Evolutionary conservation across 352 stramenopile genomes (phyloP).

Genomic region (Phytophthora macrochlamydospora): DNA sequence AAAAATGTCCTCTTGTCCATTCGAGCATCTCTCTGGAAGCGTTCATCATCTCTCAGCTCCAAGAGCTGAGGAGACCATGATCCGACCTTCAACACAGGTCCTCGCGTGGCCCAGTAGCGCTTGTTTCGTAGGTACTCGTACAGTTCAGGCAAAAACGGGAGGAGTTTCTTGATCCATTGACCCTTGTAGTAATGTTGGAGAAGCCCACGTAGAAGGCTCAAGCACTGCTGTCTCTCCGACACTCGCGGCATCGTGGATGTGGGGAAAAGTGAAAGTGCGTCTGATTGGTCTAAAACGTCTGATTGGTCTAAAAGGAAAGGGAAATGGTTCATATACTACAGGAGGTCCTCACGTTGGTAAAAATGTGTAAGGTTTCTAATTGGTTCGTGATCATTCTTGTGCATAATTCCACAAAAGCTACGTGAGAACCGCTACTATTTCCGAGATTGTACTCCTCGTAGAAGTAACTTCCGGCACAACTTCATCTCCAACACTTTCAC

Average conservation of each 20-base stretch:
- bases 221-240: background rate
- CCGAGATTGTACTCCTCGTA: no score
- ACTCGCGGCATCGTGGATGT: background rate
- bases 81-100: background rate
- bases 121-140: background rate
- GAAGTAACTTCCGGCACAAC: no score
- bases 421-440: no score
- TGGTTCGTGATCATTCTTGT: no score
- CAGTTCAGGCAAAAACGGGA: background rate
- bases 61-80: background rate
- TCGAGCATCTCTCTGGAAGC: background rate
- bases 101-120: background rate
- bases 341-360: no score
- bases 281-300: no score
- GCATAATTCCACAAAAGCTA: no score
- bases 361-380: no score
- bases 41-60: background rate
- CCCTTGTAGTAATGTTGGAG: background rate
- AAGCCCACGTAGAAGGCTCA: background rate
- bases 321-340: no score
- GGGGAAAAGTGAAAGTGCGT: background rate
- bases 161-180: background rate
- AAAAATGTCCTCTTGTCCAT: background rate
- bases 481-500: background rate
- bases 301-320: no score